Percentiles rank a stretch among this genome's conserved stretches.
Conservation (phyloP, 768 basidiomycete species). For the button mushroom (Agaricus bisporus) region DNA sequence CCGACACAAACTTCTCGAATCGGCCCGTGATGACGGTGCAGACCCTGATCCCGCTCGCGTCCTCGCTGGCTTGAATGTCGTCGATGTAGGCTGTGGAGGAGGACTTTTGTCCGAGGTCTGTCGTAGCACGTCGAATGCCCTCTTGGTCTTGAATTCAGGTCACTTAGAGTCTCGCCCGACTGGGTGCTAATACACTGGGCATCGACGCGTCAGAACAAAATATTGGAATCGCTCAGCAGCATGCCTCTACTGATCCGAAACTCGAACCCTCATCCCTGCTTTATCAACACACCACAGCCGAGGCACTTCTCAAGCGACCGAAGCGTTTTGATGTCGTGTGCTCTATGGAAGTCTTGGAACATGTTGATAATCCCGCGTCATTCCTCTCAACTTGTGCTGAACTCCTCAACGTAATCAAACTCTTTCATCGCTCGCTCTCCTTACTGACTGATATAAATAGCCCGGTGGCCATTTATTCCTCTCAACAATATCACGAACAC, state of each 20-base stretch:
- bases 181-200: conserved; percentile 85
- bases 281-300: conserved; percentile 73
- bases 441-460: conserved; percentile 30
- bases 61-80: conserved; percentile 61
- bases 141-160: background rate
- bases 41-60: conserved; percentile 26
- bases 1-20: conserved; percentile 64
- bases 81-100: conserved; percentile 96
- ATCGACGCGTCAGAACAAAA: conserved; percentile 90
- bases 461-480: conserved; percentile 95
- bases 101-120: conserved; percentile 87
- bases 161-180: conserved; percentile 71
- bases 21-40: conserved; percentile 47
- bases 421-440: background rate
- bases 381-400: conserved; percentile 81
- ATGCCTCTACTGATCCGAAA: conserved; percentile 72
- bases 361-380: conserved; percentile 85
- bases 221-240: conserved; percentile 76
- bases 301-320: conserved; percentile 58
- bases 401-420: conserved; percentile 72
- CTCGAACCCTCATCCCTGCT: conserved; percentile 41
- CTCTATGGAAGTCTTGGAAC: conserved; percentile 97
- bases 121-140: background rate
- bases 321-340: conserved; percentile 87
- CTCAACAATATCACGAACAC: conserved; percentile 84